A percentile compares a stretch with the other conserved stretches of the same genome.
phyloP scores from a whole-genome alignment of 2,329 filamentous ascomycete genomes.

The Zymoseptoria passerinii region DNA sequence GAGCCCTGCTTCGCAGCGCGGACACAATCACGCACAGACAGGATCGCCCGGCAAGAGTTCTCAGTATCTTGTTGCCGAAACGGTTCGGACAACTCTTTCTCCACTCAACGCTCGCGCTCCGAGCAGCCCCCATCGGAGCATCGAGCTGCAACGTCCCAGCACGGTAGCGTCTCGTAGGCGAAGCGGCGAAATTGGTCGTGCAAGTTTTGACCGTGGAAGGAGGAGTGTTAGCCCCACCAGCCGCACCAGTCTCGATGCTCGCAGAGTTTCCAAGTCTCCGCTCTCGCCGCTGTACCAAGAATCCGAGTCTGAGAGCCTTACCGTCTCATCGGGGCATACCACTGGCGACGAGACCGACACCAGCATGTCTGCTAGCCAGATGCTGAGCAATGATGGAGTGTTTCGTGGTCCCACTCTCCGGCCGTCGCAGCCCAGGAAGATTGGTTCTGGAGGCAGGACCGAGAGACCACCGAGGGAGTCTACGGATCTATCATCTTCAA shows the following conservation, averaged over 20 bases:
- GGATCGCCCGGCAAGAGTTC: background rate
- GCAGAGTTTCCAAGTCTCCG: constrained; percentile 42
- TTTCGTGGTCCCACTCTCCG: constrained; percentile 69
- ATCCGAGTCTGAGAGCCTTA: constrained; percentile 61
- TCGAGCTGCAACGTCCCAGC: constrained; percentile 37
- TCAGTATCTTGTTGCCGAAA: constrained; percentile 15
- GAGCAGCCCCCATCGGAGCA: constrained; percentile 35
- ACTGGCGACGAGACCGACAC: constrained; percentile 14
- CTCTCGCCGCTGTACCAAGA: constrained; percentile 47
- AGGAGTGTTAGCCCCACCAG: constrained; percentile 57
- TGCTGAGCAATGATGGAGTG: constrained; percentile 76
- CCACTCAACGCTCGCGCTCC: constrained; percentile 31
- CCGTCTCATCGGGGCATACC: constrained; percentile 23
- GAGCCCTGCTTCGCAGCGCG: constrained; percentile 4
- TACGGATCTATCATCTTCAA: constrained; percentile 27
- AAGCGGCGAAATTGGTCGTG: constrained; percentile 28
- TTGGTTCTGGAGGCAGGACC: constrained; percentile 15
- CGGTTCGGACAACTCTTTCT: constrained; percentile 39
- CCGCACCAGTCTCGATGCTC: constrained; percentile 31
- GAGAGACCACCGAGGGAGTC: constrained; percentile 27
- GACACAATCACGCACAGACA: background rate
- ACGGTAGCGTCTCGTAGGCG: constrained; percentile 24
- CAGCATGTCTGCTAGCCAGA: constrained; percentile 73
- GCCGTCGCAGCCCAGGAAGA: constrained; percentile 17
- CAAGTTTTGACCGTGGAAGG: constrained; percentile 33